Percentiles rank a stretch among this genome's conserved stretches.
Evolutionary conservation across 192 early-diverging fungal genomes (phyloP).

Genomic region (Coemansia sp.): DNA sequence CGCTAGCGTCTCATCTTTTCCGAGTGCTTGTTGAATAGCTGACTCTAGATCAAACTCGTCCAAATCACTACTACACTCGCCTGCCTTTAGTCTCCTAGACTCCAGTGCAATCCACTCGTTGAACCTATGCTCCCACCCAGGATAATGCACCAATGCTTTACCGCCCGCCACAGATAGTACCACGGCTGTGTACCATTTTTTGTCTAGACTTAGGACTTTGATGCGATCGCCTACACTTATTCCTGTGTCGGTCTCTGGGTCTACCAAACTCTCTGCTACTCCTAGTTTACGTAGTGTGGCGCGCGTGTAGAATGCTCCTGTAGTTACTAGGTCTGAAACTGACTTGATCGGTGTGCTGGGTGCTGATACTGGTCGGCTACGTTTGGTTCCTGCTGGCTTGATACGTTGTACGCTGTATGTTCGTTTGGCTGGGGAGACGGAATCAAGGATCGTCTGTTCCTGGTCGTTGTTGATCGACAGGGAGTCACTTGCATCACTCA

Average conservation of each 20-base stretch:
- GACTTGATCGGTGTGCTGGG: background rate
- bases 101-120: conserved; percentile 52
- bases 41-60: conserved; percentile 29
- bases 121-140: conserved; percentile 42
- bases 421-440: conserved; percentile 4
- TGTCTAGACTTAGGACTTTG: conserved; percentile 35
- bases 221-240: conserved; percentile 31
- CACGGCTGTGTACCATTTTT: conserved; percentile 43
- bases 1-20: background rate
- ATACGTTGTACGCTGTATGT: conserved; percentile 8
- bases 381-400: background rate
- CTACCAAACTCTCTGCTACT: conserved; percentile 16
- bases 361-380: background rate
- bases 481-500: background rate
- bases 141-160: conserved; percentile 46
- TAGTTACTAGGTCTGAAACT: conserved; percentile 35
- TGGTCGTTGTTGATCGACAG: background rate
- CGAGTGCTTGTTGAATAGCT: conserved; percentile 2
- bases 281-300: conserved; percentile 52
- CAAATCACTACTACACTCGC: conserved; percentile 8
- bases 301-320: conserved; percentile 58
- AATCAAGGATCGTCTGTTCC: background rate
- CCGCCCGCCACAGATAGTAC: conserved; percentile 26
- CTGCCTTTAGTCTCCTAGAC: conserved; percentile 35
- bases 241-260: conserved; percentile 18